Conservation (phyloP, 768 basidiomycete species). For the Podaxis sp. region DNA sequence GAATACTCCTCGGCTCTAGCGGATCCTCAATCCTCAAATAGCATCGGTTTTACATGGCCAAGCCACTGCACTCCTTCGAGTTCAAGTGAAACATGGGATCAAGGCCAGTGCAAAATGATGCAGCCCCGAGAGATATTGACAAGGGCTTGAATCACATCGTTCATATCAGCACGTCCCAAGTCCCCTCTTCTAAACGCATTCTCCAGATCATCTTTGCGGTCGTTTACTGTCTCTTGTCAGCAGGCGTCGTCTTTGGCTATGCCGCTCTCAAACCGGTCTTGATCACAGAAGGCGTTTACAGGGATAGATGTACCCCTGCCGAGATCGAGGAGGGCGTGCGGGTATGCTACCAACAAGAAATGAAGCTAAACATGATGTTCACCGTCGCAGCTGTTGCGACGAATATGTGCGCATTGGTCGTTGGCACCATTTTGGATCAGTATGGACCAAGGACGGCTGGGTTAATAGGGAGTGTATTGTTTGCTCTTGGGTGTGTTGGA, state of each 20-base stretch:
- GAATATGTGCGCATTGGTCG: conserved; percentile 5
- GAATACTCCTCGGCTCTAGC: background rate
- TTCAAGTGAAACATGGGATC: background rate
- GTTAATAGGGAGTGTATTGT: background rate
- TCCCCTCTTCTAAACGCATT: background rate
- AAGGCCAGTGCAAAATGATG: background rate
- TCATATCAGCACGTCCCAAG: background rate
- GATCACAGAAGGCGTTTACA: conserved; percentile 2
- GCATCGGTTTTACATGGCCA: background rate
- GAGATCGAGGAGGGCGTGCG: conserved; percentile 6
- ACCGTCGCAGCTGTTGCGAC: conserved; percentile 9
- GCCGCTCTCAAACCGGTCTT: conserved; percentile 10
- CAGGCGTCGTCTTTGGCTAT: conserved; percentile 10
- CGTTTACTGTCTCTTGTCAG: background rate
- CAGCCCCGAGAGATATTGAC: background rate
- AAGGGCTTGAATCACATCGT: background rate
- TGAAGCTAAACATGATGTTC: conserved; percentile 10
- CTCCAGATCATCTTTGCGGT: conserved; percentile 1
- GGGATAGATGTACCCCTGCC: conserved; percentile 1
- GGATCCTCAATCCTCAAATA: background rate
- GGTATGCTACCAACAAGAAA: conserved; percentile 4
- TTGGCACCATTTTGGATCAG: background rate
- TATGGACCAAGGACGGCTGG: conserved; percentile 3
- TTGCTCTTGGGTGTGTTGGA: conserved; percentile 2
- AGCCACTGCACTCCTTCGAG: background rate